Evolutionary conservation across 805 yeast species (phyloP), one percentile per base, ranked within the genome.

Genomic region (Candida adriatica): DNA sequence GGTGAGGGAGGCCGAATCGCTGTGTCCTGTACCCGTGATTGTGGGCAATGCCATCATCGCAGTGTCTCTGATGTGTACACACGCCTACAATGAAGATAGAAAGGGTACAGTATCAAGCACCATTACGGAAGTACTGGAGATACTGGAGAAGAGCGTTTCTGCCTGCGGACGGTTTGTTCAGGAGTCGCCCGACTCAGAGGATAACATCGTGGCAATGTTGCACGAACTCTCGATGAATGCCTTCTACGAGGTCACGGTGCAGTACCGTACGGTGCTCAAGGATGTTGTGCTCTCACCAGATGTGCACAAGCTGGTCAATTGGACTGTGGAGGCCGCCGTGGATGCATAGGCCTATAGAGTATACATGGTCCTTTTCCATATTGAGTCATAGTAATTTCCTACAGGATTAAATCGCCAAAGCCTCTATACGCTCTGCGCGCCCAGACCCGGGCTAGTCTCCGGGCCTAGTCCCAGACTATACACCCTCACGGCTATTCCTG

Each of bases 321-420:
- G 84, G 78, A 81, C 81, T 17, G 66, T 78, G 34, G 87, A 79
- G 43, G 68, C 68, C 18, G 79, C 79, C 11, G 60, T 73, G 33
- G 75, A 73, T 13, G 73, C 71, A 35, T n/a, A n/a, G n/a, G n/a
- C n/a, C n/a, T n/a, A n/a, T n/a, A n/a, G n/a, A n/a, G n/a, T n/a
- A n/a, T n/a, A n/a, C n/a, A n/a, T n/a, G n/a, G n/a, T n/a, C n/a
- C n/a, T n/a, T n/a, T n/a, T n/a, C n/a, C n/a, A n/a, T n/a, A n/a
- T n/a, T n/a, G n/a, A n/a, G n/a, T n/a, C n/a, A n/a, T n/a, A n/a
- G n/a, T n/a, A n/a, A n/a, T n/a, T n/a, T n/a, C n/a, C n/a, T n/a
- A n/a, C n/a, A n/a, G n/a, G n/a, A n/a, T n/a, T n/a, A n/a, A n/a
- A n/a, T n/a, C n/a, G n/a, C n/a, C n/a, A n/a, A n/a, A n/a, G n/a